Evolutionary conservation across 805 yeast genomes (phyloP), one percentile per base, ranked within the genome.

Genomic region (Monosporozyma siamensis): DNA sequence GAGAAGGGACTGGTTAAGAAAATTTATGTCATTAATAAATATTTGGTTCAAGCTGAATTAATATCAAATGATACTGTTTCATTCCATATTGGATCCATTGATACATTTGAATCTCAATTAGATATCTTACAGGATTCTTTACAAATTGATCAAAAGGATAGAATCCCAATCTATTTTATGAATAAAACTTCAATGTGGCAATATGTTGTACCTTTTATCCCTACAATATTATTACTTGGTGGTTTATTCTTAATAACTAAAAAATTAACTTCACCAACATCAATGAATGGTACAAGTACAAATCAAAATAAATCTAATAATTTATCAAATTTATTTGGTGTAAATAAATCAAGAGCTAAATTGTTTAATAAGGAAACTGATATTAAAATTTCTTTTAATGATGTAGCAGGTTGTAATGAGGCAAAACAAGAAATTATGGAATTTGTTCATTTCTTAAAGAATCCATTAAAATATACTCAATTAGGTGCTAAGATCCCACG

Each of bases 361-460:
- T 68, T 78, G 46, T 87, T 82, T 67, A 84, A 87, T 63, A 85
- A 83, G 52, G 90, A 83, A 53, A 79, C 82, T 4, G 88, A 84
- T 48, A 83, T 88, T 46, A 83, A 83, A 55, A 78, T 85, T 39
- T 79, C 77, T 49, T 88, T 89, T 59, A 79, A 77, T 48, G 95
- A 89, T 58, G 96, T 88, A 42, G 97, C 97, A 1, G 97, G 97
- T 21, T 82, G 90, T 70, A 86, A 85, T 53, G 97, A 88, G 63
- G 92, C 95, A 15, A 88, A 88, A 58, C 90, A 82, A 58, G 97
- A 88, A 66, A 87, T 88, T 51, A 84, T 87, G 95, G 97, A 88
- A 65, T 88, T 88, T 68, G 97, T 88, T 42, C 78, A 80, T 59
- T 88, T 88, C 57, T 72, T 88, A 64, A 88, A 86, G 63, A 75